Evolutionary conservation across 305 asterid species (phyloP).

Genomic region (Plantago coronopus): DNA sequence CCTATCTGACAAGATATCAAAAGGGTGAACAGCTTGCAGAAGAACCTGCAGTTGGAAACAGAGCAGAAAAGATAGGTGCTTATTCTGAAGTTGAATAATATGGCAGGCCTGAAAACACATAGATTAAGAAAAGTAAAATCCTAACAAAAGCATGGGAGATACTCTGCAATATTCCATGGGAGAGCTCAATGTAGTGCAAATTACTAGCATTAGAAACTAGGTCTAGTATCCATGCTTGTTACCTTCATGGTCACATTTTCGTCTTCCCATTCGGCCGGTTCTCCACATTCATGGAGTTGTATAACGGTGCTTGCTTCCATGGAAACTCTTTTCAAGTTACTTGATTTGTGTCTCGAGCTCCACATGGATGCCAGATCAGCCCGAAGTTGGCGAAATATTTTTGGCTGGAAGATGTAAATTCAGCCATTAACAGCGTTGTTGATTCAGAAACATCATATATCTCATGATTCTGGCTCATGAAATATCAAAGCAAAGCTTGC

Average conservation of each 20-base stretch:
- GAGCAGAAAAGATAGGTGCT: slow-evolving; percentile 1
- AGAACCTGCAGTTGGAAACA: slow-evolving; percentile 58
- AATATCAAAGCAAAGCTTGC: slow-evolving; percentile 29
- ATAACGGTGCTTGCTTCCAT: slow-evolving; percentile 37
- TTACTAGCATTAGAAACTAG: slow-evolving; percentile 10
- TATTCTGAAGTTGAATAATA: slow-evolving; percentile 11
- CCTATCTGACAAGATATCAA: slow-evolving; percentile 72
- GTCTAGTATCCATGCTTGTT: slow-evolving; percentile 16
- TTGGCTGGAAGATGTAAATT: slow-evolving; percentile 51
- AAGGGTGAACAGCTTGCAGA: slow-evolving; percentile 92
- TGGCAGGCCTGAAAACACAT: slow-evolving; percentile 16
- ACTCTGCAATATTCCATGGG: too few relatives aligned
- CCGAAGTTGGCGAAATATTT: slow-evolving; percentile 66
- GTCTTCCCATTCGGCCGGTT: slow-evolving; percentile 42
- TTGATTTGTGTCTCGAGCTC: slow-evolving; percentile 54
- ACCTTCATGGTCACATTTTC: slow-evolving; percentile 77
- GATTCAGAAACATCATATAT: slow-evolving; percentile 1
- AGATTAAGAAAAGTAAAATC: slow-evolving; percentile 8
- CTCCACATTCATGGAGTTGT: slow-evolving; percentile 46
- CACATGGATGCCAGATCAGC: slow-evolving; percentile 92
- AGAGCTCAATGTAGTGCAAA: not conserved
- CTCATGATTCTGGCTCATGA: slow-evolving; percentile 17
- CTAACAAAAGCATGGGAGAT: not conserved
- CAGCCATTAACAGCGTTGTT: slow-evolving; percentile 22
- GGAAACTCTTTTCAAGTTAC: slow-evolving; percentile 52